Base-by-base conservation (phyloP, 2,329 filamentous ascomycete species). In the Pseudogymnoascus pannorum region DNA sequence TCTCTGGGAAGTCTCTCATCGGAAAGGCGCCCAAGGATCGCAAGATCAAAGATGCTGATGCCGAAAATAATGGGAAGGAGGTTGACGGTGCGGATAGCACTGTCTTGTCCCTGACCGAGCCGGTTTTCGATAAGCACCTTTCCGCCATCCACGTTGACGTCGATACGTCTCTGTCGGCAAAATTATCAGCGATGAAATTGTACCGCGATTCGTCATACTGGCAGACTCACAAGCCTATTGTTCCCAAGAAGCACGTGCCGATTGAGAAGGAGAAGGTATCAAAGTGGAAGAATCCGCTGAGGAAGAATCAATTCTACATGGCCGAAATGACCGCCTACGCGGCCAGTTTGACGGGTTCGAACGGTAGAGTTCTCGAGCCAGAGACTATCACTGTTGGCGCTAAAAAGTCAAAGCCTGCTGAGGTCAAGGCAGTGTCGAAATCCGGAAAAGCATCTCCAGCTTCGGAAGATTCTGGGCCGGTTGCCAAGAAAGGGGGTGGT, bases 251-350 rank as follows among this genome's bases (percentile, higher is more conserved):
- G 66, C 1, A 73, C 68, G 54, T 72, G 77, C 5, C 72, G 71
- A 54, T 54, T 54, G 48, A 31, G n/a, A 59, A 79, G 75, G 64
- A 75, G 75, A 60, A 85, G 60, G 69, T 72, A 2, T 69, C 70
- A 4, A 72, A 72, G 66, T 71, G 69, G 69, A 64, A 64, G 70
- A 72, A 73, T 59, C 70, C 71, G 8, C 63, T 72, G 6, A 66
- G 71, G 26, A 68, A 64, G 3, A 73, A 87, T 48, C 87, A 91
- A 67, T 78, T 76, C 59, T 85, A 84, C 68, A 87, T 89, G 81
- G 79, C 81, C 1, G 85, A 89, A 62, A 88, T 88, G 73, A 79
- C 80, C 26, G 77, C 79, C 1, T 92, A 91, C 69, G 86, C 88
- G 1, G 86, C 85, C 11, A 89, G 86, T 71, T 76, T 91, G 54